These are phyloP conservation scores for Cyclotella cryptica DNA, from an alignment of 108 stramenopile species.

Conservation along the genomic window DNA sequence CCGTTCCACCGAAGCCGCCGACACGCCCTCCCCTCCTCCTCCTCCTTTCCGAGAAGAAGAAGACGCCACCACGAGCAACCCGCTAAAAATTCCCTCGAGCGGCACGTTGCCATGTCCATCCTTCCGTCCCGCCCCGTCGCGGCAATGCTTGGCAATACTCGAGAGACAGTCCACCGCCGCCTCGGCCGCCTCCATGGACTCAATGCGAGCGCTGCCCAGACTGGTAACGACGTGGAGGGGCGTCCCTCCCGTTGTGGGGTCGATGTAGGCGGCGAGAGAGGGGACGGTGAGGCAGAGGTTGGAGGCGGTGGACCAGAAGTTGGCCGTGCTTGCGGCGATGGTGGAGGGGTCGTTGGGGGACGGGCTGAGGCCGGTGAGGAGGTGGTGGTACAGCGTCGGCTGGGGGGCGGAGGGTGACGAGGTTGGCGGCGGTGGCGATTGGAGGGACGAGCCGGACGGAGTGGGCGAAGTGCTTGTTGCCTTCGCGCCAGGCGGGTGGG, in stretches of 20 bases:
- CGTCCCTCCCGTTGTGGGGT: constrained; percentile 63
- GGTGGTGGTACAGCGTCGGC: constrained; percentile 10
- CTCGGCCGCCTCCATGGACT: constrained; percentile 19
- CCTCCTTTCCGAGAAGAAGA: no score
- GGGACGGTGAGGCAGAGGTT: constrained; percentile 15
- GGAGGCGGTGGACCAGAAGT: constrained; percentile 40
- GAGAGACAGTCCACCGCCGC: constrained; percentile 41
- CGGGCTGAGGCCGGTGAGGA: background rate
- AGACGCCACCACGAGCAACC: constrained; percentile 50
- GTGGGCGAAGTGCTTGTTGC: background rate
- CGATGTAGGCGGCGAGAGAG: constrained; percentile 40
- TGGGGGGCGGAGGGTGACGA: background rate
- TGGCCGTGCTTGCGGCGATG: background rate
- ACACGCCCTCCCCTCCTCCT: constrained; percentile 33
- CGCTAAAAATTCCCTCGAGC: constrained; percentile 44
- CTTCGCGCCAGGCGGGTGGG: background rate
- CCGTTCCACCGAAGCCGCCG: background rate
- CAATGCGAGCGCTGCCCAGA: constrained; percentile 40
- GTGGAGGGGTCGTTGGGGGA: background rate
- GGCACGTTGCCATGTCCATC: constrained; percentile 69
- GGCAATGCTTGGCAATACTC: constrained; percentile 39
- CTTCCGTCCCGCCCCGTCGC: constrained; percentile 26
- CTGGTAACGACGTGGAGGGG: constrained; percentile 79
- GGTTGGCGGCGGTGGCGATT: background rate
- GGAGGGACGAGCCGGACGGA: background rate